Percentiles rank a stretch among this genome's conserved stretches.
These are phyloP conservation scores for Pneumocystis murina DNA, from an alignment of 1,139 yeast species.

Conservation along the genomic window DNA sequence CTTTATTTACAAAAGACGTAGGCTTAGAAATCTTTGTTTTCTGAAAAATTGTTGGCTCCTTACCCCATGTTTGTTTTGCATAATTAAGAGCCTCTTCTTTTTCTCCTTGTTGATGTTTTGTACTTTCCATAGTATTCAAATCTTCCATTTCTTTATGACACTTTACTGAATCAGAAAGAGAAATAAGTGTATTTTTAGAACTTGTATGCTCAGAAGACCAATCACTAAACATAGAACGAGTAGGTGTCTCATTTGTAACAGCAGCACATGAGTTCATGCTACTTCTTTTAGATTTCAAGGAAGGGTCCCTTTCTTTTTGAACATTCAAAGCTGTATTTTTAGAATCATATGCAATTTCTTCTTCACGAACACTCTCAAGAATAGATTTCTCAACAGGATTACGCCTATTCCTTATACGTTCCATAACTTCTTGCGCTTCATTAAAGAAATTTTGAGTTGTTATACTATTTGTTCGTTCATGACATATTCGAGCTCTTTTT, in stretches of 20 bases:
- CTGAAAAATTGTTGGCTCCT: background rate
- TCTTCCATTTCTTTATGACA: background rate
- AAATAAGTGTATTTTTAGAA: background rate
- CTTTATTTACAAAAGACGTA: background rate
- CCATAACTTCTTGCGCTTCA: constrained; percentile 12
- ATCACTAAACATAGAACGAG: background rate
- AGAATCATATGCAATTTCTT: constrained; percentile 1
- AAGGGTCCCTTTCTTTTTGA: background rate
- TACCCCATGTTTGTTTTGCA: background rate
- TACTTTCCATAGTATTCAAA: background rate
- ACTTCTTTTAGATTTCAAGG: constrained; percentile 6
- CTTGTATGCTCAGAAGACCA: background rate
- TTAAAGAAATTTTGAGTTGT: constrained; percentile 12
- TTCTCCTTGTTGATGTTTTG: background rate
- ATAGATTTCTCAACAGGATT: constrained; percentile 8
- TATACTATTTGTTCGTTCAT: constrained; percentile 11
- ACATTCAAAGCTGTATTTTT: constrained; percentile 1
- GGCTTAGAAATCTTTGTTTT: background rate
- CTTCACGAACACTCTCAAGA: constrained; percentile 9
- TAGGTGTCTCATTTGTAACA: background rate
- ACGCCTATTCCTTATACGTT: constrained; percentile 8
- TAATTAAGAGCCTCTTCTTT: background rate
- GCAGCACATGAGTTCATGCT: constrained; percentile 3
- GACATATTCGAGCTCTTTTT: constrained; percentile 5
- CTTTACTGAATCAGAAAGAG: background rate